Evolutionary conservation across 208 protist species (phyloP).

Genomic region (Crithidia bombi): DNA sequence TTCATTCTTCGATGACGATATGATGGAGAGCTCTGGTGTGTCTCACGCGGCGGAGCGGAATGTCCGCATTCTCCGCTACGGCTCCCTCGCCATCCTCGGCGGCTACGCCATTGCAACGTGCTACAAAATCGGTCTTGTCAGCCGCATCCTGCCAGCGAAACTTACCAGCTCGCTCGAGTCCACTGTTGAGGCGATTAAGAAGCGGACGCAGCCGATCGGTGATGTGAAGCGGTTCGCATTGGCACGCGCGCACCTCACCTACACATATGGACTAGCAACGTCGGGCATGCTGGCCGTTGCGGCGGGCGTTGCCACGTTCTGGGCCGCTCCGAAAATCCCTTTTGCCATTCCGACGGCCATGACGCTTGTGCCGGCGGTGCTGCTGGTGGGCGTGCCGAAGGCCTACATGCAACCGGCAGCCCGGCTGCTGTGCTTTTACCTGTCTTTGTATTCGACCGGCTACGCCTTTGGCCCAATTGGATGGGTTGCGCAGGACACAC

Average conservation of each 20-base stretch:
- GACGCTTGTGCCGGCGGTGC: conserved; percentile 43
- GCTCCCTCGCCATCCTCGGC: conserved; percentile 52
- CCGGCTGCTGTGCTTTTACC: conserved; percentile 51
- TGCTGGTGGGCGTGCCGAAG: conserved; percentile 57
- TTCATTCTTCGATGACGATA: too few relatives aligned
- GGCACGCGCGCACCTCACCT: conserved; percentile 56
- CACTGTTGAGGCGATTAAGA: conserved; percentile 62
- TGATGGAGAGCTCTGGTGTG: neutral
- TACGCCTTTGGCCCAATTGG: conserved; percentile 79
- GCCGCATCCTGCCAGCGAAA: conserved; percentile 35
- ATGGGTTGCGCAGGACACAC: conserved; percentile 75
- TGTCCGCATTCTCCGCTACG: conserved; percentile 40
- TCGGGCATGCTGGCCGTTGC: conserved; percentile 56
- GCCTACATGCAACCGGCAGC: conserved; percentile 39
- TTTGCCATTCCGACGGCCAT: conserved; percentile 56
- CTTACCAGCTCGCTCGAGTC: conserved; percentile 40
- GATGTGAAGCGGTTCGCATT: conserved; percentile 47
- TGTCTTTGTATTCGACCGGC: conserved; percentile 50
- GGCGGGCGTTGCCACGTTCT: conserved; percentile 55
- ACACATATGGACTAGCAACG: conserved; percentile 50
- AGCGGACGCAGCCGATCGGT: conserved; percentile 61
- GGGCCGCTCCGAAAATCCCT: conserved; percentile 49
- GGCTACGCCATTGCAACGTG: conserved; percentile 60
- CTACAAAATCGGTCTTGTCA: conserved; percentile 65
- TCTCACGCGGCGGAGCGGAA: neutral